Percentiles rank a stretch among this genome's conserved stretches.
These are phyloP conservation scores for Sclerotinia spermophila DNA, from an alignment of 2,329 filamentous ascomycete genomes.

Conservation along the genomic window DNA sequence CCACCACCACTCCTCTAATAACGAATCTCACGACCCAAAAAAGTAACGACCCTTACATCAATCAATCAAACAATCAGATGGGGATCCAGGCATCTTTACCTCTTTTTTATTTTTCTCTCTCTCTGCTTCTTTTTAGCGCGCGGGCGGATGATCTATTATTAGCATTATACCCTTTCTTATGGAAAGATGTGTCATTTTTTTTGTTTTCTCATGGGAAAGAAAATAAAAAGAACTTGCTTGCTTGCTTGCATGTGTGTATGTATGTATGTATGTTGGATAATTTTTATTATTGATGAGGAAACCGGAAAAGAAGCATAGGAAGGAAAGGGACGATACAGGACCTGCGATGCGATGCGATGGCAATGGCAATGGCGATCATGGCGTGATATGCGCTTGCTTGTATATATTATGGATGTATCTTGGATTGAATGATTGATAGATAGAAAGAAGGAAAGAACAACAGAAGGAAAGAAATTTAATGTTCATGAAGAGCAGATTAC, in stretches of 20 bases:
- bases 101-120: background rate
- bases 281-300: slow-evolving; percentile 11
- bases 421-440: background rate
- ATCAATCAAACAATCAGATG: background rate
- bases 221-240: slow-evolving; percentile 12
- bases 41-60: background rate
- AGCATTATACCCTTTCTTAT: slow-evolving; percentile 21
- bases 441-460: background rate
- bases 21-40: slow-evolving; percentile 10
- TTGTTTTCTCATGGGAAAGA: no score
- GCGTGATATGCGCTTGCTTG: background rate
- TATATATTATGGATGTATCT: slow-evolving; percentile 7
- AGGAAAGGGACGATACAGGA: slow-evolving; percentile 1
- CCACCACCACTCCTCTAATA: no score
- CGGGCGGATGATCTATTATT: slow-evolving; percentile 1
- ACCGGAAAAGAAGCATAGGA: background rate
- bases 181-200: no score
- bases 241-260: background rate
- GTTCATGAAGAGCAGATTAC: slow-evolving; percentile 1
- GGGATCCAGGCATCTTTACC: background rate
- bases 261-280: slow-evolving; percentile 3
- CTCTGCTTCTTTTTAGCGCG: background rate
- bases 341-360: background rate
- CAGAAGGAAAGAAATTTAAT: background rate
- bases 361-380: background rate